These are phyloP conservation scores for Phlyctochytrium arcticum DNA, from an alignment of 192 early-diverging fungal genomes.

Conservation along the genomic window DNA sequence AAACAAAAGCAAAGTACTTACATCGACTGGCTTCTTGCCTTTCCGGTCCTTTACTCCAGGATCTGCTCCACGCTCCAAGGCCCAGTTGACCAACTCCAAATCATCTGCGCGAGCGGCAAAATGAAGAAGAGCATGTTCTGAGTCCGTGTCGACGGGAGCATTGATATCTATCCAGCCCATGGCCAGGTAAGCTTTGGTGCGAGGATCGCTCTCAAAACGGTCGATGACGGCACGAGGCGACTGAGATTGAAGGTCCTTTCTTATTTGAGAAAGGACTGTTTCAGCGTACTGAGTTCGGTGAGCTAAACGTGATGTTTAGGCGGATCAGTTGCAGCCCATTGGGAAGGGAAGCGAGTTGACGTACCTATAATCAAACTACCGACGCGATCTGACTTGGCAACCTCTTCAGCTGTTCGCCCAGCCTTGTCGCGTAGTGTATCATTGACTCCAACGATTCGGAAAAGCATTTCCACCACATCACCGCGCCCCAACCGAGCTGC, in stretches of 20 bases:
- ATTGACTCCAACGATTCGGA: constrained; percentile 59
- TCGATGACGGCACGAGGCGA: constrained; percentile 50
- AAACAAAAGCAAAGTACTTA: constrained; percentile 16
- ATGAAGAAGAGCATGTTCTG: constrained; percentile 67
- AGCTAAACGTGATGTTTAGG: neutral
- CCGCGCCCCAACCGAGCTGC: constrained; percentile 62
- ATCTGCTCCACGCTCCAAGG: constrained; percentile 70
- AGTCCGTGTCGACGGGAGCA: constrained; percentile 53
- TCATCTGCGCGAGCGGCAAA: constrained; percentile 59
- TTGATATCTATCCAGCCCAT: constrained; percentile 60
- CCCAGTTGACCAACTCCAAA: constrained; percentile 65
- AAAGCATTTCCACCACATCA: constrained; percentile 64
- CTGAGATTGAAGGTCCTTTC: constrained; percentile 3
- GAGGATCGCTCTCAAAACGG: constrained; percentile 50
- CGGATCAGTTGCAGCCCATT: too few species aligned
- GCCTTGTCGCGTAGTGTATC: constrained; percentile 60
- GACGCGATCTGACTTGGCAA: constrained; percentile 41
- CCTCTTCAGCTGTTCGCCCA: constrained; percentile 58
- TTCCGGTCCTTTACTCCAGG: constrained; percentile 64
- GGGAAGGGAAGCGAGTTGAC: neutral
- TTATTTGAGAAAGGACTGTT: constrained; percentile 1
- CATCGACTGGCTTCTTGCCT: constrained; percentile 56
- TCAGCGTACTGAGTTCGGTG: constrained; percentile 45
- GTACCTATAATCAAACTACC: constrained; percentile 16
- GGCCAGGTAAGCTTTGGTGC: constrained; percentile 42